Evolutionary conservation across 2,329 filamentous ascomycete species (phyloP), one percentile per base, ranked within the genome.

Genomic region (Mariannaea elegans): DNA sequence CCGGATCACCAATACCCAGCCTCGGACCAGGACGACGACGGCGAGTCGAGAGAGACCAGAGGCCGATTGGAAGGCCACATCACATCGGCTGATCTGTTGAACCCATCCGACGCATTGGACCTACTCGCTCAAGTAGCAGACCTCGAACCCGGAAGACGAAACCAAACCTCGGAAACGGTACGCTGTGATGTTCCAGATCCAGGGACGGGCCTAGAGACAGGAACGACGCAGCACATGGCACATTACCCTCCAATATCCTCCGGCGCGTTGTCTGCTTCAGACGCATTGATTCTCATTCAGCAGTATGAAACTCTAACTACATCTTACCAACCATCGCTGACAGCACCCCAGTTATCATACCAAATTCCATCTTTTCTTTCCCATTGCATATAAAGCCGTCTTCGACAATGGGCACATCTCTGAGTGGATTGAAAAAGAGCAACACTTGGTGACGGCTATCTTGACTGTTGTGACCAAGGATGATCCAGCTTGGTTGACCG

Each of bases 401-500:
- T 84, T 89, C 63, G 80, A 83, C 46, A 72, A 81, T 36, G 72
- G 77, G 13, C 77, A 83, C 56, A 73, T 91, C 9, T 77, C 84
- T 23, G 77, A 81, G 16, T 85, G 87, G 62, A 85, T 87, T 5
- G 78, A 81, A 2, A 83, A 84, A 24, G 89, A 91, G 68, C 87
- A 84, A 27, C 86, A 91, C 68, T 78, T 92, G 0, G 80, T 92
- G 14, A 91, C 89, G 0, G 89, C 89, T 0, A 86, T 92, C 3
- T 77, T 92, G 4, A 88, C 89, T 2, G 88, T 92, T 47, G 86
- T 88, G 4, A 90, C 89, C 7, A 90, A 91, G 73, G 89, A 92
- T 67, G 77, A 90, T n/a, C 81, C 84, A 1, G 82, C 88, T 6
- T 85, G 89, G 66, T 83, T 85, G 3, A 79, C 84, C 44, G 82